These are phyloP conservation scores for Bretschneidera sinensis DNA, from an alignment of 345 rosid genomes.

Conservation along the genomic window DNA sequence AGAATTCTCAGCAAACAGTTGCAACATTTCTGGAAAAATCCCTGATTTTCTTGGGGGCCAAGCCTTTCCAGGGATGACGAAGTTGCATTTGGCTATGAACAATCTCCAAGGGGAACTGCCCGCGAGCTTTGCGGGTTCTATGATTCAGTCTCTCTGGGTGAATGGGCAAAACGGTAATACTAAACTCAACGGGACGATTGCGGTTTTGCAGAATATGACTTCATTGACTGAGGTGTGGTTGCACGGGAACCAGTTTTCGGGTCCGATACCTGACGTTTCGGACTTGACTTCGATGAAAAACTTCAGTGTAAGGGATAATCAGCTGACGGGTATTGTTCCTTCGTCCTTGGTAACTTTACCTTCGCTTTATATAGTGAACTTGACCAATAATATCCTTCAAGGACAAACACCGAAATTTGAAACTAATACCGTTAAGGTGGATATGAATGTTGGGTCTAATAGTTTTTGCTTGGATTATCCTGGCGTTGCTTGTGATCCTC, in stretches of 20 bases:
- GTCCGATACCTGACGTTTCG: slow-evolving; percentile 66
- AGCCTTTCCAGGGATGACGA: slow-evolving; percentile 32
- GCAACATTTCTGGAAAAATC: slow-evolving; percentile 44
- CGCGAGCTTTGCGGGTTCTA: slow-evolving; percentile 20
- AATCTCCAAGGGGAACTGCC: slow-evolving; percentile 54
- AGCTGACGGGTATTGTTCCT: slow-evolving; percentile 64
- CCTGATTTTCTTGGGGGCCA: slow-evolving; percentile 40
- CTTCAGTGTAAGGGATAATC: slow-evolving; percentile 58
- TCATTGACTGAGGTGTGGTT: slow-evolving; percentile 52
- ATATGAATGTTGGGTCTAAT: slow-evolving; percentile 17
- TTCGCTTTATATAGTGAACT: slow-evolving; percentile 36
- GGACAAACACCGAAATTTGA: slow-evolving; percentile 33
- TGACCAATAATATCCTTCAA: slow-evolving; percentile 41
- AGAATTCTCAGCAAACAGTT: slow-evolving; percentile 43
- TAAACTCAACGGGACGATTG: slow-evolving; percentile 51
- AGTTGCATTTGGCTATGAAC: slow-evolving; percentile 43
- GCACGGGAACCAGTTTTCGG: slow-evolving; percentile 54
- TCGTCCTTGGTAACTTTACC: slow-evolving; percentile 32
- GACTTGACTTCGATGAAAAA: slow-evolving; percentile 21
- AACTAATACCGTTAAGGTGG: slow-evolving; percentile 14
- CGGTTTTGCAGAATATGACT: slow-evolving; percentile 48
- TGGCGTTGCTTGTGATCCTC: slow-evolving; percentile 35
- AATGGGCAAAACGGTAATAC: slow-evolving; percentile 33
- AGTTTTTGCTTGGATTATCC: slow-evolving; percentile 32
- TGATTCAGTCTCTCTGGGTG: slow-evolving; percentile 44